These are phyloP conservation scores for Orbilia blumenaviensis DNA, from an alignment of 2,329 filamentous ascomycete genomes.

Conservation along the genomic window DNA sequence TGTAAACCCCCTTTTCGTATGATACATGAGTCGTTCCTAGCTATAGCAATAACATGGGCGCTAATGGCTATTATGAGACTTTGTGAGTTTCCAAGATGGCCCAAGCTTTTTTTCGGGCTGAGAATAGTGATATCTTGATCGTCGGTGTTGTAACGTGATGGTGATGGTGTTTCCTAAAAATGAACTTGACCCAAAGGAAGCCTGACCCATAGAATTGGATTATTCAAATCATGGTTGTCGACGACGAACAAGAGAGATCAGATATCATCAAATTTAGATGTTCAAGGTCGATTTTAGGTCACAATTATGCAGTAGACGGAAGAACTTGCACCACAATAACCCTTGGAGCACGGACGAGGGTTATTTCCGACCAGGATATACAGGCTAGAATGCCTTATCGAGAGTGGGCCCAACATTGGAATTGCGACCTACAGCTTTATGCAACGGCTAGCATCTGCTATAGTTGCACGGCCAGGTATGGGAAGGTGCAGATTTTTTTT, in stretches of 20 bases:
- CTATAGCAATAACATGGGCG: conserved; percentile 4
- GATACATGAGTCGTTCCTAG: conserved; percentile 10
- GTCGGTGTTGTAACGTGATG: conserved; percentile 7
- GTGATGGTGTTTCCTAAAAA: background rate
- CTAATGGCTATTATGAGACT: conserved; percentile 4
- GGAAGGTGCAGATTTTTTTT: conserved; percentile 28
- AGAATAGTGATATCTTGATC: conserved; percentile 5
- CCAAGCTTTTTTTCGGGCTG: background rate
- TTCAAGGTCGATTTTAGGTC: background rate
- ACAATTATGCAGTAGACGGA: conserved; percentile 5
- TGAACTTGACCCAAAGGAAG: background rate
- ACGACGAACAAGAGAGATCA: conserved; percentile 12
- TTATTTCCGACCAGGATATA: conserved; percentile 23
- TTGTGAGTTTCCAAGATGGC: background rate
- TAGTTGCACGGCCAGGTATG: background rate
- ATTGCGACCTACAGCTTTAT: conserved; percentile 16
- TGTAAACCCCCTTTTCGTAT: conserved; percentile 2
- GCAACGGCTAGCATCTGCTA: conserved; percentile 28
- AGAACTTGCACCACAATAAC: conserved; percentile 6
- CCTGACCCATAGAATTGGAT: conserved; percentile 13
- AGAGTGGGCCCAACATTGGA: conserved; percentile 25
- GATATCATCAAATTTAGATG: conserved; percentile 1
- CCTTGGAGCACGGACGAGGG: conserved; percentile 31
- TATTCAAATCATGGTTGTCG: conserved; percentile 13
- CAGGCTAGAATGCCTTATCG: conserved; percentile 40